A percentile compares a stretch with the other conserved stretches of the same genome.
Conservation (phyloP, 495 filamentous ascomycete species). For the Bombardia bombarda region DNA sequence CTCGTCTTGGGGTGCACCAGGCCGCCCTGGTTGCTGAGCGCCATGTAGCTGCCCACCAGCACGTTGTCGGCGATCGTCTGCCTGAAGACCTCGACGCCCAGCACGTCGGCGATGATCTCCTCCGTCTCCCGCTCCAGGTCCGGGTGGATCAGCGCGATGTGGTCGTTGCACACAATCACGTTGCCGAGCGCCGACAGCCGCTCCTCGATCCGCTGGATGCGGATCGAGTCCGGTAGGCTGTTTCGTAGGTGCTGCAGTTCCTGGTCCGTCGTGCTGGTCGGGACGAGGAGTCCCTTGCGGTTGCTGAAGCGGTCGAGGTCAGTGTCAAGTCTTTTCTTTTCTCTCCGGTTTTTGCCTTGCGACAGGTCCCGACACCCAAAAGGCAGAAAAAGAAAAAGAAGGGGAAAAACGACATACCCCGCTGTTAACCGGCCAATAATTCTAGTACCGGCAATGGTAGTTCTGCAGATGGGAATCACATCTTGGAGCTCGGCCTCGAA, state of each 20-base stretch:
- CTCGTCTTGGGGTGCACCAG: slow-evolving; percentile 95
- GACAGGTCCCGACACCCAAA: no score
- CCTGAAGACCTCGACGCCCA: slow-evolving; percentile 96
- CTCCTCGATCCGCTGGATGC: slow-evolving; percentile 93
- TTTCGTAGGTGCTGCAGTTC: slow-evolving; percentile 96
- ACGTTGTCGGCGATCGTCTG: slow-evolving; percentile 97
- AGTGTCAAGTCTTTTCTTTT: no score
- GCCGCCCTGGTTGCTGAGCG: slow-evolving; percentile 90
- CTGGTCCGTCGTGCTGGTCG: slow-evolving; percentile 93
- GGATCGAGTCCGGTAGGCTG: slow-evolving; percentile 78
- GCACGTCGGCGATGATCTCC: slow-evolving; percentile 91
- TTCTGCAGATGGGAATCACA: slow-evolving; percentile 93
- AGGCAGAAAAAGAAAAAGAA: background rate
- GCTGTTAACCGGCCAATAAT: slow-evolving; percentile 94
- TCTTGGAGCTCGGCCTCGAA: slow-evolving; percentile 98
- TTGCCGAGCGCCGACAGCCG: slow-evolving; percentile 92
- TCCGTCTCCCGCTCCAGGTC: slow-evolving; percentile 94
- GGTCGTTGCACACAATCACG: slow-evolving; percentile 93
- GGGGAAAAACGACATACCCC: slow-evolving; percentile 53
- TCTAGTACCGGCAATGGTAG: slow-evolving; percentile 92
- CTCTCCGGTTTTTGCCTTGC: no score
- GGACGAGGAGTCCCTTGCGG: slow-evolving; percentile 91
- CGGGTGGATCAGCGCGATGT: slow-evolving; percentile 93
- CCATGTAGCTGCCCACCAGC: slow-evolving; percentile 91
- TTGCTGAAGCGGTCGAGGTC: no score